Percentiles rank a stretch among this genome's conserved stretches.
These are phyloP conservation scores for Strigomonas galati DNA, from an alignment of 208 protist genomes.

Conservation along the genomic window DNA sequence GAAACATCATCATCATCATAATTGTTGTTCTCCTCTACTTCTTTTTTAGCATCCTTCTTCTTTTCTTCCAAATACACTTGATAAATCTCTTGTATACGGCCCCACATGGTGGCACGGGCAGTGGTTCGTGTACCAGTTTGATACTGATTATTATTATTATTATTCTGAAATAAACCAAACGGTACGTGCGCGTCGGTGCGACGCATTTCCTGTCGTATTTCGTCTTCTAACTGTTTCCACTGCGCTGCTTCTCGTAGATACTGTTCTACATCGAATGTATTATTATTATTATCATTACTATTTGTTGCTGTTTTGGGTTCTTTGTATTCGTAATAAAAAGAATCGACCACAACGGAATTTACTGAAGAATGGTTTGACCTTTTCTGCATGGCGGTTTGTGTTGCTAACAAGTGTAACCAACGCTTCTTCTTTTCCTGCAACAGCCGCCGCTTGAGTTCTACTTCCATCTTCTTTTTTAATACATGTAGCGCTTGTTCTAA, in stretches of 20 bases:
- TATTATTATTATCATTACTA: constrained; percentile 4
- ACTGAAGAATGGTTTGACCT: constrained; percentile 2
- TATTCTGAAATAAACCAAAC: neutral
- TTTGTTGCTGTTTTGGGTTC: neutral
- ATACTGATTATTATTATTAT: constrained; percentile 5
- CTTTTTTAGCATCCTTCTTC: no score
- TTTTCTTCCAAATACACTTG: neutral
- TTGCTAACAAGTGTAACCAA: no score
- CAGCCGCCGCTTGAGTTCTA: no score
- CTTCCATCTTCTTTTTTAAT: constrained; percentile 11
- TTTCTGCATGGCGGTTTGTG: no score
- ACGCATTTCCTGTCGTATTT: neutral
- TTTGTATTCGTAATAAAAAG: neutral
- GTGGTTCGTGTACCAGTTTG: no score
- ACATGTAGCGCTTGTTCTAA: no score
- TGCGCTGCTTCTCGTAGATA: neutral
- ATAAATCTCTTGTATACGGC: neutral
- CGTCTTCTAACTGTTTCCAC: neutral
- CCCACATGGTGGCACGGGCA: neutral
- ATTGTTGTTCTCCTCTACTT: no score
- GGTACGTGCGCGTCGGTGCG: neutral
- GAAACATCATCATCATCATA: no score
- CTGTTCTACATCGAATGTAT: neutral
- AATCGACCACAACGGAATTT: no score
- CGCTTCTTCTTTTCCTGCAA: no score